phyloP scores from a whole-genome alignment of 495 filamentous ascomycete genomes.

The Friedmanniomyces simplex region DNA sequence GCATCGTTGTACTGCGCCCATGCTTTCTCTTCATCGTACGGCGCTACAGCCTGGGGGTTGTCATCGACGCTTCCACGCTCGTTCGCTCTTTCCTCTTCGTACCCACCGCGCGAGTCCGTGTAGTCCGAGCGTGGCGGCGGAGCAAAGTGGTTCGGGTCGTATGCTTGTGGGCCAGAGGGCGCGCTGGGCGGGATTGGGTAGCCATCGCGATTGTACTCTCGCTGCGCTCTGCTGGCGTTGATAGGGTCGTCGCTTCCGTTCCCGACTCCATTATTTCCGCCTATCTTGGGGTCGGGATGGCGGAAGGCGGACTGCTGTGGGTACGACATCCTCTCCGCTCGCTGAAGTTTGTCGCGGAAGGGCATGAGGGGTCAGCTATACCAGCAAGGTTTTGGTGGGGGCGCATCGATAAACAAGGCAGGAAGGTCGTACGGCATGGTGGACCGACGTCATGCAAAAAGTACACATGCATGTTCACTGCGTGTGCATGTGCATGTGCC shows the following conservation, averaged over 20 bases:
- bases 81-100: neutral
- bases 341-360: neutral
- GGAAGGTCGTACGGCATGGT: neutral
- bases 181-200: conserved; percentile 1
- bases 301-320: neutral
- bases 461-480: no score
- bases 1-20: conserved; percentile 12
- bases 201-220: neutral
- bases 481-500: no score
- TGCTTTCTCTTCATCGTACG: conserved; percentile 13
- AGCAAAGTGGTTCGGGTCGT: neutral
- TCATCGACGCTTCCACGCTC: neutral
- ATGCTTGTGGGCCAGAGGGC: neutral
- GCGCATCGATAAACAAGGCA: neutral
- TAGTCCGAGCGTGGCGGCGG: conserved; percentile 10
- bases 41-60: conserved; percentile 1
- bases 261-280: neutral
- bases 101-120: neutral
- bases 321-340: neutral
- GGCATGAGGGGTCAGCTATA: neutral
- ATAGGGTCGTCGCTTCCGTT: neutral
- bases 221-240: neutral
- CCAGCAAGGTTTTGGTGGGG: neutral
- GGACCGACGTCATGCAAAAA: neutral
- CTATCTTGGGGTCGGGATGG: conserved; percentile 2